Percentiles rank a stretch among this genome's conserved stretches.
phyloP scores from a whole-genome alignment of 2,329 filamentous ascomycete species.

The Arthrobotrys sinensis region DNA sequence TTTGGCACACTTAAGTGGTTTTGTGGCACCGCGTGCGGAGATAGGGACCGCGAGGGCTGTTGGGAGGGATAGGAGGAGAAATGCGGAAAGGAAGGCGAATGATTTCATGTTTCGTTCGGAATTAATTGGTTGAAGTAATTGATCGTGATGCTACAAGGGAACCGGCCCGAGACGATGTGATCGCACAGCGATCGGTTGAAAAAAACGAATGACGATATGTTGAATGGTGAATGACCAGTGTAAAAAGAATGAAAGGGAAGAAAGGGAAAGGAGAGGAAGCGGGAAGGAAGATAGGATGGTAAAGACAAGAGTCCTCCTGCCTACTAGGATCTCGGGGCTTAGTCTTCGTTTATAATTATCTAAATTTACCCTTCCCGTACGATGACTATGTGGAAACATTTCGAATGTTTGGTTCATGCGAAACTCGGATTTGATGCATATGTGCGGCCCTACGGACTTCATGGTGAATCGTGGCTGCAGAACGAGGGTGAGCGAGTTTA shows the following conservation, averaged over 20 bases:
- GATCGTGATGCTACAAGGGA: slow-evolving; percentile 27
- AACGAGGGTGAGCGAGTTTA: not conserved
- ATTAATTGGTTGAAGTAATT: not conserved
- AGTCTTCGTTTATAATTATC: slow-evolving; percentile 64
- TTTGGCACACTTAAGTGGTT: slow-evolving; percentile 12
- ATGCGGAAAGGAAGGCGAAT: not conserved
- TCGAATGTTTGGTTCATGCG: slow-evolving; percentile 9
- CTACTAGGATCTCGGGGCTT: not conserved
- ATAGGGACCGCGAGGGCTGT: not conserved
- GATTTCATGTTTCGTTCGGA: slow-evolving; percentile 8
- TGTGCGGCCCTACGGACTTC: not conserved
- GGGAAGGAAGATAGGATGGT: not conserved
- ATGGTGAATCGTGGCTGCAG: slow-evolving; percentile 24
- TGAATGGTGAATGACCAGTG: slow-evolving; percentile 24
- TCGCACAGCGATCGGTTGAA: slow-evolving; percentile 23
- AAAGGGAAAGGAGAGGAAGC: not conserved
- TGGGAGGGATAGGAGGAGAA: slow-evolving; percentile 6
- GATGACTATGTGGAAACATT: not conserved
- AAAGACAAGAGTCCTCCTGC: not conserved
- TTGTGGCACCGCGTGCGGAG: not conserved
- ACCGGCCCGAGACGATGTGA: slow-evolving; percentile 22
- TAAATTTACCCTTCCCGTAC: slow-evolving; percentile 28
- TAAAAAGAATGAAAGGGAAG: not conserved
- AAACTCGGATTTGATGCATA: slow-evolving; percentile 14
- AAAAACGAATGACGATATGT: slow-evolving; percentile 11